Percentiles rank a stretch among this genome's conserved stretches.
Conservation (phyloP, 2,329 filamentous ascomycete genomes). For the Cordyceps pruinosa region DNA sequence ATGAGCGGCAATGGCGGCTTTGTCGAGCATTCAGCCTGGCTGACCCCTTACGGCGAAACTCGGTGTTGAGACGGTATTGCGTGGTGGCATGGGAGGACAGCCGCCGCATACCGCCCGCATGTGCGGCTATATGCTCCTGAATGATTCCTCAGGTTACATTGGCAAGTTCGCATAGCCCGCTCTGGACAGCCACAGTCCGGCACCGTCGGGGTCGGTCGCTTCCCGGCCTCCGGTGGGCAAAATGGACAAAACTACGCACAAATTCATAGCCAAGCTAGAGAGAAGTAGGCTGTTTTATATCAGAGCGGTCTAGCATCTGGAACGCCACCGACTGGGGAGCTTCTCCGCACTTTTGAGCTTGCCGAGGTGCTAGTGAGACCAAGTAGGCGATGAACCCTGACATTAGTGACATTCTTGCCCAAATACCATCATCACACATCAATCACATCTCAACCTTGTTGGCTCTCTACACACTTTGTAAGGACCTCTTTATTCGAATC, state of each 20-base stretch:
- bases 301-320: neutral
- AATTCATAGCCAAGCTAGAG: neutral
- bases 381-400: neutral
- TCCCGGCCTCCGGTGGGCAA: neutral
- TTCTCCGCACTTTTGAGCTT: constrained; percentile 11
- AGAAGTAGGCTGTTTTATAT: neutral
- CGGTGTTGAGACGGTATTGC: too few species aligned
- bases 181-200: neutral
- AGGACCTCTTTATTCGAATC: neutral
- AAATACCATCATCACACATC: neutral
- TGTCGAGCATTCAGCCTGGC: too few species aligned
- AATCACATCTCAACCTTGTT: neutral
- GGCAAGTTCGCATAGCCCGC: neutral
- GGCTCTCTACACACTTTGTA: neutral
- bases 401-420: neutral
- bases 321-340: neutral
- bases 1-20: too few species aligned
- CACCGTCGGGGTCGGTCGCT: constrained; percentile 1
- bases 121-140: too few species aligned
- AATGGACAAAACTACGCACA: too few species aligned
- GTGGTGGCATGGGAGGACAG: too few species aligned
- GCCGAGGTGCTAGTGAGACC: constrained; percentile 9
- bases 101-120: too few species aligned
- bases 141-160: too few species aligned
- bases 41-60: too few species aligned